phyloP scores from a whole-genome alignment of 805 yeast genomes.

The Lipomyces mesembrius region DNA sequence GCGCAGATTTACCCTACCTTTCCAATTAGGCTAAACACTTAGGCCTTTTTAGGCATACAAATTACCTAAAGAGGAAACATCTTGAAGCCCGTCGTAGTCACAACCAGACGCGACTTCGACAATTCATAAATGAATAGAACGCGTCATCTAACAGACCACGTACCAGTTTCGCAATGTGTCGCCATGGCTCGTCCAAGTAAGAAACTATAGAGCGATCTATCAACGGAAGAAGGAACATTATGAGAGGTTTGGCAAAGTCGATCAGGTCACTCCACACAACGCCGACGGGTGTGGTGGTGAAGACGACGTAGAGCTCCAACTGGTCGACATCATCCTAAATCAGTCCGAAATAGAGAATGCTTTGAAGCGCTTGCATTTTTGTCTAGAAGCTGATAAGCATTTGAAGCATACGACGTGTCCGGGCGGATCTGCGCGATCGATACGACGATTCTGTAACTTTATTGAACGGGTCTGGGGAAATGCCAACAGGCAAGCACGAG shows the following conservation, averaged over 20 bases:
- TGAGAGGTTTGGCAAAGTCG: slow-evolving; percentile 1
- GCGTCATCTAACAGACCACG: no score
- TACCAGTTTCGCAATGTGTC: no score
- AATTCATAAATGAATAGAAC: background rate
- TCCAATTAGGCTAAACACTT: no score
- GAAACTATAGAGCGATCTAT: no score
- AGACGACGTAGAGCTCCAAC: background rate
- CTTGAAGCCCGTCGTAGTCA: background rate
- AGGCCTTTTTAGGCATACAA: background rate
- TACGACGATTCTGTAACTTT: background rate
- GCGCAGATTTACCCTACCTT: no score
- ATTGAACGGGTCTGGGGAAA: no score
- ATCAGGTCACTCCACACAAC: background rate
- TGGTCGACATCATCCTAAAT: background rate
- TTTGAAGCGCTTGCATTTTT: background rate
- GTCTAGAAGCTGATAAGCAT: background rate
- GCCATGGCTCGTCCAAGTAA: background rate
- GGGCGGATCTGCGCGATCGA: slow-evolving; percentile 1
- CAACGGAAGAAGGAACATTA: slow-evolving; percentile 4
- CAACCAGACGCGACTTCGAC: background rate
- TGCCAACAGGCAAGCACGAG: no score
- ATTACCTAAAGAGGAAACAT: background rate
- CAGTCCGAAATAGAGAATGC: background rate
- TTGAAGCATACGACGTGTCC: background rate
- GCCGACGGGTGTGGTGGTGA: background rate